Evolutionary conservation across 805 yeast species (phyloP), one percentile per base, ranked within the genome.

Genomic region (Myxozyma mucilagina): DNA sequence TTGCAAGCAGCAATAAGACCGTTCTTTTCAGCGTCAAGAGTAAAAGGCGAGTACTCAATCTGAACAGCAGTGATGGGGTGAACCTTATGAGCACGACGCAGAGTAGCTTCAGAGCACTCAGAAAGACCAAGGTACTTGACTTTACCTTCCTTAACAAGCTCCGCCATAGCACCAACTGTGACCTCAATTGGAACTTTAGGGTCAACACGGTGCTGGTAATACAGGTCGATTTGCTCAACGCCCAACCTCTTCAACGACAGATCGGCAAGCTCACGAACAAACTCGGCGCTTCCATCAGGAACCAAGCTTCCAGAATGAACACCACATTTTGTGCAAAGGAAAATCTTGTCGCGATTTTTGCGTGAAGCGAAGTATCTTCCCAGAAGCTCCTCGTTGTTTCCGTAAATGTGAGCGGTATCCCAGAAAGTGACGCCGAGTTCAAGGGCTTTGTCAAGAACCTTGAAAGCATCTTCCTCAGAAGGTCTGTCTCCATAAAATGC

Each of bases 121-220:
- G 90, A 84, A 50, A 91, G 75, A 0, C 96, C 86, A 56, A 87
- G 80, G 31, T 87, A 91, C 53, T 84, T 85, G 66, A 90, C 80
- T 47, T 76, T 78, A 16, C 96, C 96, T 9, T 77, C 73, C 59
- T 86, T 83, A 53, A 88, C 82, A 58, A 78, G 80, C 59, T 83
- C 84, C 59, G 80, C 80, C 63, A 90, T 75, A 50, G 81, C 81
- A 31, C 76, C 75, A 48, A 89, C 78, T 0, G 86, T 79, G 18
- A 85, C 84, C 58, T 84, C 89, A 59, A 84, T 75, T 0, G 89
- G 84, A 16, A 78, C 79, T 0, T 69, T 74, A 2, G 73, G 74
- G 68, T 87, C 92, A 41, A 89, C 77, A 72, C 97, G 83, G 2
- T 96, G 90, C 39, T 84, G 80, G 70, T 88, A 90, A 72, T 82